Conservation (phyloP, 768 basidiomycete genomes). For the Scleroderma bovista region DNA sequence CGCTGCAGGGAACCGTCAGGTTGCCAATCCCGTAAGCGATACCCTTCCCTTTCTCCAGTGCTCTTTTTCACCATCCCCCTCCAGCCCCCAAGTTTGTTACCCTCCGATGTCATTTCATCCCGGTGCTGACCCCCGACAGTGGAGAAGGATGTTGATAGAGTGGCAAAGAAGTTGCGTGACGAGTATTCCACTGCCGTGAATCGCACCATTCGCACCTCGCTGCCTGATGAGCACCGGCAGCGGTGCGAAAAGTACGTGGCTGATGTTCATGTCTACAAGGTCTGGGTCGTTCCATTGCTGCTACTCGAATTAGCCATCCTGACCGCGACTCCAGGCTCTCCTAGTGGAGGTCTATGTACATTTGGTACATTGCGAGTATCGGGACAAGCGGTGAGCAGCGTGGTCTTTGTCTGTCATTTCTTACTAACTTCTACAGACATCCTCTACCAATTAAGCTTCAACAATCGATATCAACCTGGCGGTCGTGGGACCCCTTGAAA, state of each 20-base stretch:
- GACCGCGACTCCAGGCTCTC: conserved; percentile 14
- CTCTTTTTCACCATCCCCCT: too few species aligned
- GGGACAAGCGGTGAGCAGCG: conserved; percentile 1
- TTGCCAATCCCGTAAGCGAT: too few species aligned
- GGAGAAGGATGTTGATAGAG: too few species aligned
- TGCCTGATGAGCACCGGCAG: neutral
- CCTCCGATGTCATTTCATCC: too few species aligned
- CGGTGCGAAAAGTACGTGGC: conserved; percentile 8
- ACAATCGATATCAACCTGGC: conserved; percentile 8
- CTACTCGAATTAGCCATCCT: neutral
- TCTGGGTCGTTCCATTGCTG: conserved; percentile 1
- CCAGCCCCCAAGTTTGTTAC: too few species aligned
- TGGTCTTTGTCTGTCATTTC: neutral
- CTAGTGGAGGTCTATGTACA: conserved; percentile 22
- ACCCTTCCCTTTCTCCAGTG: too few species aligned
- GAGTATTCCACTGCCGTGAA: neutral
- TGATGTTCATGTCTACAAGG: conserved; percentile 14
- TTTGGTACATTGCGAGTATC: conserved; percentile 11
- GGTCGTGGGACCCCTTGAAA: conserved; percentile 8
- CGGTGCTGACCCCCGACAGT: too few species aligned
- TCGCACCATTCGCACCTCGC: conserved; percentile 5
- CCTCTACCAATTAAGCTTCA: conserved; percentile 11
- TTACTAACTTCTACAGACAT: neutral
- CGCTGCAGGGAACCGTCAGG: too few species aligned
- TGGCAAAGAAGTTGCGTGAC: too few species aligned